Conservation (phyloP, 2,329 filamentous ascomycete genomes). For the Alternaria gansuensis region DNA sequence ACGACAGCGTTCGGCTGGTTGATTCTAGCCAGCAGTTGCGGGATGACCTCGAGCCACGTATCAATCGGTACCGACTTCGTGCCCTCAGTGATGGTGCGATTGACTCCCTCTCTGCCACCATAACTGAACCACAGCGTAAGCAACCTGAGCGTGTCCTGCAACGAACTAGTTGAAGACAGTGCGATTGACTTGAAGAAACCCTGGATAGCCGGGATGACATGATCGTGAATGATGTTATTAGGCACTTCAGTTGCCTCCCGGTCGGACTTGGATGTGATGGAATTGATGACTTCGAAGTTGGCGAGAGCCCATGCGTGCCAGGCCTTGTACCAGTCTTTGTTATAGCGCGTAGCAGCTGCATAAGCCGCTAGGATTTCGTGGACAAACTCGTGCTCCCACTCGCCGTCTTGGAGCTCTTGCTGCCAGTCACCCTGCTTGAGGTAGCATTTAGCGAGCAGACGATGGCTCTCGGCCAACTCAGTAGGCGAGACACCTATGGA, state of each 20-base stretch:
- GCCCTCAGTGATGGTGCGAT: slow-evolving; percentile 85
- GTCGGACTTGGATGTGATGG: slow-evolving; percentile 73
- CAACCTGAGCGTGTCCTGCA: slow-evolving; percentile 92
- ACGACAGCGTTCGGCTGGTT: slow-evolving; percentile 93
- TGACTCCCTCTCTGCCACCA: slow-evolving; percentile 87
- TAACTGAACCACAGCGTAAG: slow-evolving; percentile 97
- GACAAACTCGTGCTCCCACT: slow-evolving; percentile 88
- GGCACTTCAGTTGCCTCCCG: slow-evolving; percentile 67
- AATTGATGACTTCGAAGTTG: slow-evolving; percentile 97
- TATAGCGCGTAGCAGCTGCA: slow-evolving; percentile 89
- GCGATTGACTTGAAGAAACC: slow-evolving; percentile 99
- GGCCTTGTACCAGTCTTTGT: slow-evolving; percentile 96
- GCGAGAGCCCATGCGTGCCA: slow-evolving; percentile 99
- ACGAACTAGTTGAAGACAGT: slow-evolving; percentile 86
- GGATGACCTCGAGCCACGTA: slow-evolving; percentile 98
- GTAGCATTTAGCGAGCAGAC: slow-evolving; percentile 92
- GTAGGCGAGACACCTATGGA: slow-evolving; percentile 38
- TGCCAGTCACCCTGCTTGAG: slow-evolving; percentile 97
- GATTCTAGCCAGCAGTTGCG: slow-evolving; percentile 95
- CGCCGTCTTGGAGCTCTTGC: slow-evolving; percentile 80
- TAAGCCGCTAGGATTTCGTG: slow-evolving; percentile 92
- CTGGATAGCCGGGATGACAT: slow-evolving; percentile 92
- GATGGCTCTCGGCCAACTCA: slow-evolving; percentile 64
- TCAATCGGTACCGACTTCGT: slow-evolving; percentile 93
- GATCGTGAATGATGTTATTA: slow-evolving; percentile 76